Percentiles rank a stretch among this genome's conserved stretches.
phyloP scores from a whole-genome alignment of 257 asterid genomes.

The Apocynum venetum region DNA sequence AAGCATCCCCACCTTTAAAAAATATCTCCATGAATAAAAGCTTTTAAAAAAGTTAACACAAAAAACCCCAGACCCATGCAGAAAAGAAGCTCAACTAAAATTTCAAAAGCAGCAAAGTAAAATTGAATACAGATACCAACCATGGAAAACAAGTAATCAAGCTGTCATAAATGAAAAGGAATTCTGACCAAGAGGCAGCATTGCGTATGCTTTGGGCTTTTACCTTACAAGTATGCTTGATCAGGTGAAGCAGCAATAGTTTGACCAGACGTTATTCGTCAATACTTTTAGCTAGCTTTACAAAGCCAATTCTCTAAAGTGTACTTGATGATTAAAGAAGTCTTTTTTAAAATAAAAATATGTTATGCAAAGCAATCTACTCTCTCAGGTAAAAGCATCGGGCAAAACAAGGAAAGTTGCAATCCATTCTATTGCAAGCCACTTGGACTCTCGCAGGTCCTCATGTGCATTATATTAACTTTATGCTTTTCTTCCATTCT shows the following conservation, averaged over 20 bases:
- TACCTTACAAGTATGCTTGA: background rate
- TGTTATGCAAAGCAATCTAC: background rate
- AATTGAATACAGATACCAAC: background rate
- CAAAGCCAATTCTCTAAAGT: background rate
- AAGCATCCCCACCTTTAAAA: background rate
- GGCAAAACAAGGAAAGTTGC: background rate
- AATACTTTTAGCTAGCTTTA: background rate
- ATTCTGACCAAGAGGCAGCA: background rate
- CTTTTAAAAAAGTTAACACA: background rate
- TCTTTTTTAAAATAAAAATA: too few relatives aligned
- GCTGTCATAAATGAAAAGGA: background rate
- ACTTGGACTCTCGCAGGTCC: background rate
- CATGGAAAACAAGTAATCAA: background rate
- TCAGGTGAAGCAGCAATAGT: background rate
- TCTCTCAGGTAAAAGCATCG: background rate
- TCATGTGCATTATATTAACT: background rate
- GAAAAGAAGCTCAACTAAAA: background rate
- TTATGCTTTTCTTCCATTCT: background rate
- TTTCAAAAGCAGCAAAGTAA: constrained; percentile 6
- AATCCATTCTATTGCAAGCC: background rate
- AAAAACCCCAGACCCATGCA: background rate
- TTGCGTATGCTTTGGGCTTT: background rate
- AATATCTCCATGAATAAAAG: background rate
- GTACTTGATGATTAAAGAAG: background rate
- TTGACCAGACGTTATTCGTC: background rate